Evolutionary conservation across 2,329 filamentous ascomycete species (phyloP).

Genomic region (Nothopassalora personata): DNA sequence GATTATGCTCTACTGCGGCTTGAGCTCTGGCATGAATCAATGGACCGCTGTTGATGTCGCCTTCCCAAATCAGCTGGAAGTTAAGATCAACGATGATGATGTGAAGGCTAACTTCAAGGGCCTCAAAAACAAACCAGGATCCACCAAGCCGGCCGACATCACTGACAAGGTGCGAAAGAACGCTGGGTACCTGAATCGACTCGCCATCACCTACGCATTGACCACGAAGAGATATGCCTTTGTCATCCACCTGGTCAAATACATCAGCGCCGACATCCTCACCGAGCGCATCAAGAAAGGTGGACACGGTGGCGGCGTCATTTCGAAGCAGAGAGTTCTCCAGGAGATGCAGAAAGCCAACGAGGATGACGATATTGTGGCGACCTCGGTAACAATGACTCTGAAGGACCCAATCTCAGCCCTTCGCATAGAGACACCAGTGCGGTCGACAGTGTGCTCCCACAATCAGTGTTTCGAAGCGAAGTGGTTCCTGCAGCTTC

Average conservation of each 20-base stretch:
- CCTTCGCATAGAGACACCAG: constrained; percentile 71
- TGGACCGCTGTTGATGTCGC: constrained; percentile 65
- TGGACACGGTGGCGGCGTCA: constrained; percentile 49
- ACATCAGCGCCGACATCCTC: constrained; percentile 65
- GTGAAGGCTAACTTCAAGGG: constrained; percentile 91
- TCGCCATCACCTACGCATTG: constrained; percentile 87
- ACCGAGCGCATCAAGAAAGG: constrained; percentile 61
- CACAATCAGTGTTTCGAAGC: constrained; percentile 96
- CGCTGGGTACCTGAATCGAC: constrained; percentile 64
- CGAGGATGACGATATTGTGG: constrained; percentile 75
- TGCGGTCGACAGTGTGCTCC: constrained; percentile 71
- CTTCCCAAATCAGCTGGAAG: constrained; percentile 87
- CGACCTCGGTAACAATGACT: constrained; percentile 82
- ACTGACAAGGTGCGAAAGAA: constrained; percentile 69
- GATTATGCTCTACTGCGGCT: constrained; percentile 79
- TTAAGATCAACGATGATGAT: constrained; percentile 83
- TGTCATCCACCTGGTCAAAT: constrained; percentile 68
- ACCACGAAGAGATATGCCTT: constrained; percentile 67
- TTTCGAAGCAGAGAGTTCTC: constrained; percentile 76
- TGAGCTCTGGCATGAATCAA: constrained; percentile 44
- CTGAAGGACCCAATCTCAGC: constrained; percentile 90
- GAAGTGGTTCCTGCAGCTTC: constrained; percentile 82
- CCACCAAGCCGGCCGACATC: constrained; percentile 88
- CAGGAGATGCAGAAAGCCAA: constrained; percentile 72
- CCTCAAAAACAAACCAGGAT: constrained; percentile 91